phyloP scores from a whole-genome alignment of 2,329 filamentous ascomycete genomes.

The Bipolaris bicolor region DNA sequence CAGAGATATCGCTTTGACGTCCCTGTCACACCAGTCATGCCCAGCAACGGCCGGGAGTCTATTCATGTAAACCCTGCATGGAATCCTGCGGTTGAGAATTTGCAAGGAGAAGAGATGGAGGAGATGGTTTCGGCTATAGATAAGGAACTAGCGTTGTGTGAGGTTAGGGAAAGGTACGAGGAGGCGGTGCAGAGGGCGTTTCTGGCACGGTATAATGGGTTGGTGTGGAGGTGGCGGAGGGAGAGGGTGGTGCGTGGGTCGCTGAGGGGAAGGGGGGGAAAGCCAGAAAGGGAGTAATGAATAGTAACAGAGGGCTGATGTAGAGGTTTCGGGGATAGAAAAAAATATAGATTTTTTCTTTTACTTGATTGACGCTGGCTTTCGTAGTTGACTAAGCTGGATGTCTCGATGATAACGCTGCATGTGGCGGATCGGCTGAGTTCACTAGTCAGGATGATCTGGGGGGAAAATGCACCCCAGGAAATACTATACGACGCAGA shows the following conservation, averaged over 20 bases:
- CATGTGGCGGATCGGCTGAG: no score
- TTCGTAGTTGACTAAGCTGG: no score
- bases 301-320: not conserved
- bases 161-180: slow-evolving; percentile 2
- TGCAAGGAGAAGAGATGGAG: not conserved
- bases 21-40: not conserved
- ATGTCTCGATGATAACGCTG: no score
- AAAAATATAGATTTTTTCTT: no score
- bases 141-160: not conserved
- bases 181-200: not conserved
- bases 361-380: no score
- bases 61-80: not conserved
- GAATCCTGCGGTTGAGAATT: no score
- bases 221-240: not conserved
- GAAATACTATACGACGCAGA: no score
- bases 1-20: not conserved
- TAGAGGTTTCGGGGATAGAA: not conserved
- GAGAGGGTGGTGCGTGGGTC: not conserved
- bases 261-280: no score
- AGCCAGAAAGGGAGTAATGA: not conserved
- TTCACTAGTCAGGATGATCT: no score
- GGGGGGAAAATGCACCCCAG: no score
- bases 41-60: not conserved
- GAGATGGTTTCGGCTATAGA: not conserved
- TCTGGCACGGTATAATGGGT: not conserved